A percentile compares a stretch with the other conserved stretches of the same genome.
These are phyloP conservation scores for Spathaspora sp. DNA, from an alignment of 805 yeast genomes.

Conservation along the genomic window DNA sequence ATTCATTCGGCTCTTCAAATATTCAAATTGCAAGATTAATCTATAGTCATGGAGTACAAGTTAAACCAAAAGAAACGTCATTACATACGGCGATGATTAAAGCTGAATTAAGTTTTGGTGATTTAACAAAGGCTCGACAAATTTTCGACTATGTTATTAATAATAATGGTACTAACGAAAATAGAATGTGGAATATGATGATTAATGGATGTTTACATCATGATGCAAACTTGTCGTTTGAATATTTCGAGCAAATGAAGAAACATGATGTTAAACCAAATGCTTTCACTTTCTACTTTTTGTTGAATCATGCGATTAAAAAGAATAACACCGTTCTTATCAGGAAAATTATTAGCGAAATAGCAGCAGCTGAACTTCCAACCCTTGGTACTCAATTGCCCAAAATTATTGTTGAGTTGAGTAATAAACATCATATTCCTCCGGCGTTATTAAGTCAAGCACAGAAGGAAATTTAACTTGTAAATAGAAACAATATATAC, in stretches of 20 bases:
- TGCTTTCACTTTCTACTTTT: slow-evolving; percentile 45
- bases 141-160: slow-evolving; percentile 32
- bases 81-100: slow-evolving; percentile 46
- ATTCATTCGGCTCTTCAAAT: slow-evolving; percentile 50
- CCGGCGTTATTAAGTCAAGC: not conserved
- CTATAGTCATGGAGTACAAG: slow-evolving; percentile 29
- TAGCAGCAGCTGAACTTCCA: slow-evolving; percentile 17
- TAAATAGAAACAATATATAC: not conserved
- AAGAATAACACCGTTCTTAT: slow-evolving; percentile 27
- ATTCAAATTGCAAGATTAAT: slow-evolving; percentile 49
- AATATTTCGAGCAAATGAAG: slow-evolving; percentile 36
- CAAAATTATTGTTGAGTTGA: slow-evolving; percentile 10
- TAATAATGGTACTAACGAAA: slow-evolving; percentile 27
- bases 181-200: slow-evolving; percentile 41
- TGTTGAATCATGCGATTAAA: slow-evolving; percentile 37
- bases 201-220: slow-evolving; percentile 24
- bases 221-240: slow-evolving; percentile 36
- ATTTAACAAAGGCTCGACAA: slow-evolving; percentile 24
- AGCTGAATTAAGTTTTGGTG: slow-evolving; percentile 43
- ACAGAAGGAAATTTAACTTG: not conserved
- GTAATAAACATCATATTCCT: not conserved
- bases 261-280: slow-evolving; percentile 36
- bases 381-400: slow-evolving; percentile 41
- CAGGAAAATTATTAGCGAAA: slow-evolving; percentile 35
- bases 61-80: slow-evolving; percentile 29